Evolutionary conservation across 2,329 filamentous ascomycete genomes (phyloP).

Genomic region (Colletotrichum musicola): DNA sequence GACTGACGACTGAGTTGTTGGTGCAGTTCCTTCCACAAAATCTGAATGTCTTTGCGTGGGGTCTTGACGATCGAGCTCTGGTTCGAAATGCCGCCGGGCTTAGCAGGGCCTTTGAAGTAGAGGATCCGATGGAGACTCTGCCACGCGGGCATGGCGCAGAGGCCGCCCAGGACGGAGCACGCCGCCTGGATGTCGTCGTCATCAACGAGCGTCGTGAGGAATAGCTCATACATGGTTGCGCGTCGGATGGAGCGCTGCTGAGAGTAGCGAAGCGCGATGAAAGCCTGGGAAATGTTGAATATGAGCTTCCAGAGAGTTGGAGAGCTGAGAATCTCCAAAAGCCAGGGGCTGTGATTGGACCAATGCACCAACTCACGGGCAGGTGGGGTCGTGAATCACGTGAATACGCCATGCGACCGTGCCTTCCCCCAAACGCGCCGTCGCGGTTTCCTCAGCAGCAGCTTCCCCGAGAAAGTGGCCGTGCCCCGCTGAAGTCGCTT

Average conservation of each 20-base stretch:
- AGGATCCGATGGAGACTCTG: constrained; percentile 64
- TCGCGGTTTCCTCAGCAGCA: not conserved
- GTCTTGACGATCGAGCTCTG: constrained; percentile 46
- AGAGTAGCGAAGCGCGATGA: too few relatives aligned
- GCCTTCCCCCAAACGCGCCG: constrained; percentile 16
- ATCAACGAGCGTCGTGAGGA: constrained; percentile 66
- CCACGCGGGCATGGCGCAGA: constrained; percentile 68
- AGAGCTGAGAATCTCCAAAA: too few relatives aligned
- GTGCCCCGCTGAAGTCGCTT: not conserved
- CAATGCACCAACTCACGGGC: too few relatives aligned
- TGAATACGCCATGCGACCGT: constrained; percentile 17
- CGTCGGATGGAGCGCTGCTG: not conserved
- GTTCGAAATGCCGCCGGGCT: constrained; percentile 60
- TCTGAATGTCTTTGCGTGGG: constrained; percentile 48
- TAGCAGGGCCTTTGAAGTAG: constrained; percentile 63
- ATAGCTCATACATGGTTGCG: constrained; percentile 68
- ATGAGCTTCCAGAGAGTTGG: too few relatives aligned
- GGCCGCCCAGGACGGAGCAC: constrained; percentile 67
- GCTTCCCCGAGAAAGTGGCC: constrained; percentile 11
- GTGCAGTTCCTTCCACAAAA: constrained; percentile 66
- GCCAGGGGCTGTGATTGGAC: too few relatives aligned
- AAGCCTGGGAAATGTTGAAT: too few relatives aligned
- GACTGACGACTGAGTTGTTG: constrained; percentile 68
- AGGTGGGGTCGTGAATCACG: not conserved
- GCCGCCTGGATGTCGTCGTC: constrained; percentile 63